Percentiles rank a stretch among this genome's conserved stretches.
Evolutionary conservation across 2,329 filamentous ascomycete genomes (phyloP).

Genomic region (Ceratocystis destructans): DNA sequence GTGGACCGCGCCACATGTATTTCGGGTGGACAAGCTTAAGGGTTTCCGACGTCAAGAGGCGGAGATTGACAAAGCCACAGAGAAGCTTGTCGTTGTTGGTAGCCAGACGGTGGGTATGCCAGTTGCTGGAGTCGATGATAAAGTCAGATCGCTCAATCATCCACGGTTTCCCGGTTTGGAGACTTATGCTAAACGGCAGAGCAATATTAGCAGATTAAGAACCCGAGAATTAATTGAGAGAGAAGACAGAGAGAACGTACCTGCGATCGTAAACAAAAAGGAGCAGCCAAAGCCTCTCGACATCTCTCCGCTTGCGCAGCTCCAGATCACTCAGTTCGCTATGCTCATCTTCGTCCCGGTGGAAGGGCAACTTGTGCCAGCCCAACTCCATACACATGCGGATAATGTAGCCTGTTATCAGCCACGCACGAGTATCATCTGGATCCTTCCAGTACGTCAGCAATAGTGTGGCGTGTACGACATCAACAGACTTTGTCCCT

Average conservation of each 20-base stretch:
- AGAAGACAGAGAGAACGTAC: slow-evolving; percentile 21
- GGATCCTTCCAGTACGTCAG: slow-evolving; percentile 33
- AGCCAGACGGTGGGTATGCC: slow-evolving; percentile 26
- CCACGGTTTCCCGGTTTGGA: slow-evolving; percentile 31
- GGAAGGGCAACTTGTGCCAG: slow-evolving; percentile 25
- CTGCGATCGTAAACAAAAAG: slow-evolving; percentile 31
- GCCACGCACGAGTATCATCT: slow-evolving; percentile 30
- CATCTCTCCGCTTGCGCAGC: slow-evolving; percentile 25
- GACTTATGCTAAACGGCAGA: slow-evolving; percentile 26
- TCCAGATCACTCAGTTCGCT: slow-evolving; percentile 17
- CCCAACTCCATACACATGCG: slow-evolving; percentile 30
- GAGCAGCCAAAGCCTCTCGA: slow-evolving; percentile 29
- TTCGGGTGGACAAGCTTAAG: slow-evolving; percentile 21
- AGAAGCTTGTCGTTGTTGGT: slow-evolving; percentile 27
- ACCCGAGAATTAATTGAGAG: neutral
- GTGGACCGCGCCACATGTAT: slow-evolving; percentile 18
- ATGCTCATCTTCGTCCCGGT: slow-evolving; percentile 6
- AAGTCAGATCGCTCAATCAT: slow-evolving; percentile 30
- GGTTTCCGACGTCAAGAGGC: slow-evolving; percentile 28
- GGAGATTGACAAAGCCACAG: slow-evolving; percentile 28
- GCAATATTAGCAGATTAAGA: neutral
- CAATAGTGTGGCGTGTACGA: slow-evolving; percentile 29
- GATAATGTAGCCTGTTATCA: slow-evolving; percentile 30
- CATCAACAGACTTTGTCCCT: slow-evolving; percentile 29
- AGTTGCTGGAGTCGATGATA: slow-evolving; percentile 27